phyloP scores from a whole-genome alignment of 2,329 filamentous ascomycete genomes.

The Penicillium psychrosexuale region DNA sequence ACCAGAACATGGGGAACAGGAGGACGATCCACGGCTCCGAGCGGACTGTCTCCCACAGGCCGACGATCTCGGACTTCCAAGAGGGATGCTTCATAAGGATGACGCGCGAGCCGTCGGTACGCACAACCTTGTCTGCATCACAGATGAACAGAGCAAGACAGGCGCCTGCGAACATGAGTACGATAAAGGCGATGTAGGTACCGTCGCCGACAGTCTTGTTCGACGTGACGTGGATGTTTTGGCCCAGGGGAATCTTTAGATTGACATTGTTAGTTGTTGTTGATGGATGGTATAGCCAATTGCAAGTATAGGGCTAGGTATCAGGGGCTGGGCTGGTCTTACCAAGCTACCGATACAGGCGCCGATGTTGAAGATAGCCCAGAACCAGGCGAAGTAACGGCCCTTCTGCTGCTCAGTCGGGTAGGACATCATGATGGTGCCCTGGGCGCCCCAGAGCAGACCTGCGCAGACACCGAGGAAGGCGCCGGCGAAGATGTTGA shows the following conservation, averaged over 20 bases:
- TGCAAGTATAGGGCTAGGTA: background rate
- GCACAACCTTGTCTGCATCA: constrained; percentile 67
- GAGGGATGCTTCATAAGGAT: constrained; percentile 86
- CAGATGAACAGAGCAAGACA: constrained; percentile 66
- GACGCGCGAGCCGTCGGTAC: constrained; percentile 71
- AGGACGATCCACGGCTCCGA: constrained; percentile 69
- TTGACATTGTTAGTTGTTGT: background rate
- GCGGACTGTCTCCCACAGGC: constrained; percentile 68
- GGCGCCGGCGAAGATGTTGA: constrained; percentile 48
- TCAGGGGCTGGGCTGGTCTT: constrained; percentile 24
- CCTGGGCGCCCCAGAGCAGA: constrained; percentile 49
- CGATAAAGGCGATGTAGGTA: constrained; percentile 79
- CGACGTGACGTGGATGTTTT: constrained; percentile 40
- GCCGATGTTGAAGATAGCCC: constrained; percentile 90
- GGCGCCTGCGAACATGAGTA: constrained; percentile 71
- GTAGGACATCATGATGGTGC: constrained; percentile 68
- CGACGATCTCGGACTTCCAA: constrained; percentile 72
- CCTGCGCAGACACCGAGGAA: constrained; percentile 48
- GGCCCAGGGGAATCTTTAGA: constrained; percentile 39
- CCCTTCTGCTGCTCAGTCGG: constrained; percentile 76
- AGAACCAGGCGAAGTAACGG: constrained; percentile 83
- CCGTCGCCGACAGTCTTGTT: constrained; percentile 56
- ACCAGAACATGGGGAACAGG: constrained; percentile 77
- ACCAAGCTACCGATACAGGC: constrained; percentile 75
- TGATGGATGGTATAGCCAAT: background rate